These are phyloP conservation scores for Volvox carteri DNA, from an alignment of 163 green algal genomes.

Conservation along the genomic window DNA sequence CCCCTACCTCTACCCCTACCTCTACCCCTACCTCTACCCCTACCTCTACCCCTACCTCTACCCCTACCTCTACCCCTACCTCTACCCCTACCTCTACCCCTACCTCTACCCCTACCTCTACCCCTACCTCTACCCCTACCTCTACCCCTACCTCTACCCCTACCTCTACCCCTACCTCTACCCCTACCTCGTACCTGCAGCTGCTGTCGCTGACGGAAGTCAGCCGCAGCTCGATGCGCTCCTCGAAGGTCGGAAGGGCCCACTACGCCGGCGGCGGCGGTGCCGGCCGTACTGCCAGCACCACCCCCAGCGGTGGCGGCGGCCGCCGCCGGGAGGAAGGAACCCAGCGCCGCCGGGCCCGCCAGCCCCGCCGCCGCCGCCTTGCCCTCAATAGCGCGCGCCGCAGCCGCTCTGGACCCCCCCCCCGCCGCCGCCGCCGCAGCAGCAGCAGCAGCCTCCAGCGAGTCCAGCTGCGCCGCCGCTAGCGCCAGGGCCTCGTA, in stretches of 20 bases:
- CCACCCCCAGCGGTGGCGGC: not conserved
- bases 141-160: too few species aligned
- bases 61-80: too few species aligned
- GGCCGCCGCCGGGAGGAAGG: not conserved
- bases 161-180: too few species aligned
- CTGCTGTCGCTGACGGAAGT: conserved; percentile 40
- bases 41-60: too few species aligned
- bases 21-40: too few species aligned
- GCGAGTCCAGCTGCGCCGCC: conserved; percentile 17
- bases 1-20: too few species aligned
- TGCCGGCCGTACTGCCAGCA: not conserved
- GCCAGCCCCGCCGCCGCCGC: not conserved
- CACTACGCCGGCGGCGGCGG: not conserved
- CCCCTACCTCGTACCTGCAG: conserved; percentile 52
- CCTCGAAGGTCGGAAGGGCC: too few species aligned
- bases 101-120: too few species aligned
- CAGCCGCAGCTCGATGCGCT: not conserved
- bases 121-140: too few species aligned
- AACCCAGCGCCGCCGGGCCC: conserved; percentile 21
- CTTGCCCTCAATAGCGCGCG: too few species aligned
- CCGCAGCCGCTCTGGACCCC: not conserved
- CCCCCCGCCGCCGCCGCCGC: not conserved
- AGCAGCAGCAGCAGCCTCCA: conserved; percentile 11
- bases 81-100: too few species aligned
- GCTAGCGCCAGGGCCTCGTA: conserved; percentile 16